These are phyloP conservation scores for Ceratobasidium sp. DNA, from an alignment of 1,284 basidiomycete genomes.

Conservation along the genomic window DNA sequence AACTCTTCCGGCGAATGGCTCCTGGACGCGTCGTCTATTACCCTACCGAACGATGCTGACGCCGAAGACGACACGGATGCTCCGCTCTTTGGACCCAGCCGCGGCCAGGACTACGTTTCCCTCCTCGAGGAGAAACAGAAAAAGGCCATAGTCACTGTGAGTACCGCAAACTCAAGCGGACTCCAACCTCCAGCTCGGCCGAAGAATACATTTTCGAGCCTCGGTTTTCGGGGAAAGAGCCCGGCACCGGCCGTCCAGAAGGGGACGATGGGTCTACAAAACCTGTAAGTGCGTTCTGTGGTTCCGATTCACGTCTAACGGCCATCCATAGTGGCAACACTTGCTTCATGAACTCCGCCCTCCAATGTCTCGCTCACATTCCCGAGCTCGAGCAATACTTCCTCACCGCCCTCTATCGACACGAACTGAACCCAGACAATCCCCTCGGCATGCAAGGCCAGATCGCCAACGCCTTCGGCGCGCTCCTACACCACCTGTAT, in stretches of 20 bases:
- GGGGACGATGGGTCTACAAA: constrained; percentile 89
- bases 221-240: constrained; percentile 33
- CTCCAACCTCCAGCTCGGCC: constrained; percentile 7
- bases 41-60: constrained; percentile 22
- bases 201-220: background rate
- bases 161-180: background rate
- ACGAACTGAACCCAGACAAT: constrained; percentile 94
- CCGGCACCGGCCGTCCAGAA: constrained; percentile 34
- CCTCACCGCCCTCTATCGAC: constrained; percentile 83
- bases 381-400: constrained; percentile 95
- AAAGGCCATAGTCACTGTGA: background rate
- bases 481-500: constrained; percentile 87
- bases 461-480: constrained; percentile 92
- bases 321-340: constrained; percentile 79
- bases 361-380: constrained; percentile 96
- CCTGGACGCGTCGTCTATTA: constrained; percentile 13
- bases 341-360: constrained; percentile 97
- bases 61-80: constrained; percentile 27
- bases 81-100: constrained; percentile 46
- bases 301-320: constrained; percentile 1
- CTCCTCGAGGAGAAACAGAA: constrained; percentile 21
- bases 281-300: constrained; percentile 70
- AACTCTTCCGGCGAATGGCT: constrained; percentile 15
- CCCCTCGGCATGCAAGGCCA: constrained; percentile 97
- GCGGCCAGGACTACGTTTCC: constrained; percentile 33